Conservation (phyloP, 1,139 yeast genomes). For the Magnusiomyces sp. region DNA sequence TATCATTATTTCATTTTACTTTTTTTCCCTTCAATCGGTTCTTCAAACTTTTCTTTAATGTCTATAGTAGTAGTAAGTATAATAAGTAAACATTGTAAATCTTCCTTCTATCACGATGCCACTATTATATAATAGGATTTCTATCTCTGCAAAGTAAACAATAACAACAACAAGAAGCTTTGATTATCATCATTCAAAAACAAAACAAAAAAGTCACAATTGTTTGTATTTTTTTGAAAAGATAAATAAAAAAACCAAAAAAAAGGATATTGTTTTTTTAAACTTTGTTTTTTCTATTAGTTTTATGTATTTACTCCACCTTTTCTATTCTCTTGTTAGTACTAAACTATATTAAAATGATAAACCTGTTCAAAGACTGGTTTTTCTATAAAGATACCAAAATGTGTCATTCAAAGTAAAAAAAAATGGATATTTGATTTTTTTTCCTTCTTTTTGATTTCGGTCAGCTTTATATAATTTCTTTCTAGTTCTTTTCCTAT, state of each 20-base stretch:
- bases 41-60: neutral
- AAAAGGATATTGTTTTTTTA: no score
- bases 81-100: neutral
- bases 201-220: neutral
- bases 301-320: no score
- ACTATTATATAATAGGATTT: neutral
- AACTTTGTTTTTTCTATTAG: no score
- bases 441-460: neutral
- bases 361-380: no score
- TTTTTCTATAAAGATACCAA: no score
- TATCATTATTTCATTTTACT: neutral
- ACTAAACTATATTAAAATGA: no score
- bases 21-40: neutral
- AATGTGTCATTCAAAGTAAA: no score
- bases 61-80: neutral
- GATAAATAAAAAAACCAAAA: neutral
- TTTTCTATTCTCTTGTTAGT: no score
- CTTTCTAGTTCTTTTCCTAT: no score
- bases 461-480: no score
- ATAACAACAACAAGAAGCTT: neutral
- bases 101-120: neutral
- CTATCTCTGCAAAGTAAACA: neutral
- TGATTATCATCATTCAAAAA: no score
- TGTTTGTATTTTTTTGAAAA: neutral
- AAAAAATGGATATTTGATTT: no score